Conservation (phyloP, 2,329 filamentous ascomycete genomes). For the Akanthomyces dipterigenus region DNA sequence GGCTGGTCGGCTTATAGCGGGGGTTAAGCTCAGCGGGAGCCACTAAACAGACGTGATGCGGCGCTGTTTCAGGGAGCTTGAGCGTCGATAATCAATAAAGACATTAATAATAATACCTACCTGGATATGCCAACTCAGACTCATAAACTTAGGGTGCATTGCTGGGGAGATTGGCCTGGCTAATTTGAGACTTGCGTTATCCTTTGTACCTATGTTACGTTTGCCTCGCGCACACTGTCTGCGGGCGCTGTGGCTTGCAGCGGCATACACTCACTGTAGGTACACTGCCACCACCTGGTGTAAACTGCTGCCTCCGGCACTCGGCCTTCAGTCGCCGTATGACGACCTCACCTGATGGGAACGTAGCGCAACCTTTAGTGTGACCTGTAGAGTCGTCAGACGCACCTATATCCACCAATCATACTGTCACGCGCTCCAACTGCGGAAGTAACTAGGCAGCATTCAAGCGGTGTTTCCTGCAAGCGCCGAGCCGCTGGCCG, state of each 20-base stretch:
- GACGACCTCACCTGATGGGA: conserved; percentile 3
- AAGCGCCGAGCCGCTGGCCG: not conserved
- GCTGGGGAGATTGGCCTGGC: not conserved
- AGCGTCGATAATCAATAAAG: not conserved
- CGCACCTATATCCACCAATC: not conserved
- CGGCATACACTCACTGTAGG: too few relatives aligned
- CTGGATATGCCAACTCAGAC: too few relatives aligned
- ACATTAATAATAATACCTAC: not conserved
- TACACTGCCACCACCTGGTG: not conserved
- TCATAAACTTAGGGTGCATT: too few relatives aligned
- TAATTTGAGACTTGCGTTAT: too few relatives aligned
- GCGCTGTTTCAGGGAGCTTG: not conserved
- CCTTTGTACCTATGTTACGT: not conserved
- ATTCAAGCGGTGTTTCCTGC: not conserved
- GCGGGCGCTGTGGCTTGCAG: not conserved
- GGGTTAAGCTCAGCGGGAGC: not conserved
- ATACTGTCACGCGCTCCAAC: not conserved
- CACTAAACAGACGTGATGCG: not conserved
- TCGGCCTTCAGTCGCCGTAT: not conserved
- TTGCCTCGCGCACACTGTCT: not conserved
- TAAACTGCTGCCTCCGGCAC: not conserved
- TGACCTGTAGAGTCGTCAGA: not conserved
- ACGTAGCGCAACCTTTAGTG: not conserved
- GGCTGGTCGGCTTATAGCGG: conserved; percentile 1
- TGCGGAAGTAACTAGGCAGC: not conserved